phyloP scores from a whole-genome alignment of 2,329 filamentous ascomycete species.

The Chlorencoelia australis region DNA sequence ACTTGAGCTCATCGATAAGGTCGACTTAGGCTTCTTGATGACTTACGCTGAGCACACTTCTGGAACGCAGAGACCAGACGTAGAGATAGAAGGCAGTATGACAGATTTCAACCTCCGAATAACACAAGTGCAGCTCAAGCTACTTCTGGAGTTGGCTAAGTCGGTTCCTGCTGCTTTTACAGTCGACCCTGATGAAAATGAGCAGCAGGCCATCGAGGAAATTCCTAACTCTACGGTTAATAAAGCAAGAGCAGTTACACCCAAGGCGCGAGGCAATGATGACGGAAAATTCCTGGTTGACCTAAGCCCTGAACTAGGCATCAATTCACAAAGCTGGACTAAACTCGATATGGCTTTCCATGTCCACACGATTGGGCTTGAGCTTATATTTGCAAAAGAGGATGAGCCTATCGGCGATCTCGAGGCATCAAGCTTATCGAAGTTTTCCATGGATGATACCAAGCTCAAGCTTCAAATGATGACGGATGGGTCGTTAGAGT shows the following conservation, averaged over 20 bases:
- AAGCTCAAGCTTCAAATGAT: slow-evolving; percentile 87
- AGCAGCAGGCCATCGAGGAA: slow-evolving; percentile 65
- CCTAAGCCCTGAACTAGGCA: slow-evolving; percentile 60
- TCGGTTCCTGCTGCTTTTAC: slow-evolving; percentile 83
- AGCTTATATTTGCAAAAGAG: slow-evolving; percentile 70
- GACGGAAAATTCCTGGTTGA: slow-evolving; percentile 37
- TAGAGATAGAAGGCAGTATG: slow-evolving; percentile 84
- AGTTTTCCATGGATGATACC: slow-evolving; percentile 89
- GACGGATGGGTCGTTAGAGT: slow-evolving; percentile 82
- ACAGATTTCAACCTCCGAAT: slow-evolving; percentile 85
- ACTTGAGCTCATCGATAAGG: slow-evolving; percentile 92
- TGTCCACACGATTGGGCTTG: slow-evolving; percentile 76
- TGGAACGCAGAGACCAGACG: slow-evolving; percentile 72
- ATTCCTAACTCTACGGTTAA: slow-evolving; percentile 43
- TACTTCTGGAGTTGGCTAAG: slow-evolving; percentile 75
- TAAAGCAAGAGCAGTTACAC: slow-evolving; percentile 16
- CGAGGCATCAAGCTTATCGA: slow-evolving; percentile 73
- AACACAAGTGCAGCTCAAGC: slow-evolving; percentile 84
- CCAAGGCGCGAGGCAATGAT: slow-evolving; percentile 5
- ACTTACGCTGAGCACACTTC: slow-evolving; percentile 80
- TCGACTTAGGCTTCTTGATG: slow-evolving; percentile 87
- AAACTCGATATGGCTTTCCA: slow-evolving; percentile 89
- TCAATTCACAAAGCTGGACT: slow-evolving; percentile 68
- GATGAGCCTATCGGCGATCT: slow-evolving; percentile 70
- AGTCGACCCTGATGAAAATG: slow-evolving; percentile 58